Base-by-base conservation (phyloP, 2,329 filamentous ascomycete species). In the Davidsoniella neocaledoniae region DNA sequence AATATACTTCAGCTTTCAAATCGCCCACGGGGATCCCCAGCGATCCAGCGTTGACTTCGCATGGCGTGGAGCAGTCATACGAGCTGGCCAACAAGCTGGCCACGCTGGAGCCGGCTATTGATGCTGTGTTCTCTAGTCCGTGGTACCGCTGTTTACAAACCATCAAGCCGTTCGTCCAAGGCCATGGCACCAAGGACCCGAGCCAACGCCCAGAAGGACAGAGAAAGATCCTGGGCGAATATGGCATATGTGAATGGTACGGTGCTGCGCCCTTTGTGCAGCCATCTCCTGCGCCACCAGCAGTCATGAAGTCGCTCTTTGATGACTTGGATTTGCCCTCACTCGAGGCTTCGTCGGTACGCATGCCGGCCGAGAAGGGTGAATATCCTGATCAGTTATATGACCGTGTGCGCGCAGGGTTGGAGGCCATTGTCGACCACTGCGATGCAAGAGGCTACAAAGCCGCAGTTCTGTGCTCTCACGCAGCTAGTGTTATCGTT, bases 71-170 rank as follows among this genome's bases (percentile, higher is more conserved):
- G 47, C 91, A 98, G 68, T 79, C 87, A 19, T 71, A 76, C 54
- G 80, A 96, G 65, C 73, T 96, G 43, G 87, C 73, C 2, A 67
- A 64, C 6, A 74, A 84, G 59, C 70, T 94, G 44, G 61, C 70
- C 52, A 69, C 66, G 0, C 61, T 84, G 42, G 65, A 77, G 16
- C 83, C 83, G 33, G 75, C 80, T 1, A 73, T 90, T 53, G 80
- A 86, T 48, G 72, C 72, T 43, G 74, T 96, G 56, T 96, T 94
- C 67, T 83, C 78, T 29, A 87, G 81, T 54, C 83, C 86, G 0
- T 94, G 86, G 66, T 94, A 91, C 63, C 77, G 87, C 55, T 94
- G 87, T 61, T 68, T 94, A 40, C 83, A 94, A 66, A 94, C 87
- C 2, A 77, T 94, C 48, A 69, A 74, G 44, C 86, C 87, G 0